Base-by-base conservation (phyloP, 805 yeast species). In the Metschnikowia drakensbergensis region DNA sequence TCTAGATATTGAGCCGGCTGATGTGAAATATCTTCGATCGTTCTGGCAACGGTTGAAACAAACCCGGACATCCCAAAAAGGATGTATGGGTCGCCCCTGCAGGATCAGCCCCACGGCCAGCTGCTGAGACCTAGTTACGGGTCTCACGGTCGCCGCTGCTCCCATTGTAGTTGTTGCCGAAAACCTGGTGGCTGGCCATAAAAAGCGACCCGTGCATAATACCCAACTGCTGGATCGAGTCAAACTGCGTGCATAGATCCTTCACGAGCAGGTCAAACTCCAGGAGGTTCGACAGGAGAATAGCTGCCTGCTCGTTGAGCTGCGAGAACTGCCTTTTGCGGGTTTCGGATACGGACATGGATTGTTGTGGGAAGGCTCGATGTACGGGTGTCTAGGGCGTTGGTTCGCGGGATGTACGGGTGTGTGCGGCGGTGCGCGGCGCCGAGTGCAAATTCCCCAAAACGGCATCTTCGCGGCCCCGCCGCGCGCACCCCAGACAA, bases 121-220 rank as follows among this genome's bases (percentile, higher is more conserved):
- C 32, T 10, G 6, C 10, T 0, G 7, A 30, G 3, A 2, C 6
- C 33, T 31, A 31, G n/a, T 11, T 31, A 11, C n/a, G 33, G 10
- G 33, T 11, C n/a, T n/a, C 9, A 6, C 10, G 25, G n/a, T 13
- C 41, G 5, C 23, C 32, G 6, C 23, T 28, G 25, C 35, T 33
- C 41, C 31, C 45, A 4, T 46, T 48, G 32, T 46, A 50, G 35
- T 47, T 49, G 45, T 62, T 63, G 32, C 69, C 76, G 54, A 69
- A 71, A 17, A 71, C 75, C 4, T 66, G 61, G 53, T 70, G 71
- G 52, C 73, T 64, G 9, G 76, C 76, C 74, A 70, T 70, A 49
- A 71, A 69, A 51, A 82, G 63, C 9, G 80, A 65, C 3, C 83
- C 84, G 51, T 82, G 86, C 57, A 79, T 67, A 42, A 78, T 70